A percentile compares a stretch with the other conserved stretches of the same genome.
These are phyloP conservation scores for Rusavskia elegans DNA, from an alignment of 495 filamentous ascomycete genomes.

Conservation along the genomic window DNA sequence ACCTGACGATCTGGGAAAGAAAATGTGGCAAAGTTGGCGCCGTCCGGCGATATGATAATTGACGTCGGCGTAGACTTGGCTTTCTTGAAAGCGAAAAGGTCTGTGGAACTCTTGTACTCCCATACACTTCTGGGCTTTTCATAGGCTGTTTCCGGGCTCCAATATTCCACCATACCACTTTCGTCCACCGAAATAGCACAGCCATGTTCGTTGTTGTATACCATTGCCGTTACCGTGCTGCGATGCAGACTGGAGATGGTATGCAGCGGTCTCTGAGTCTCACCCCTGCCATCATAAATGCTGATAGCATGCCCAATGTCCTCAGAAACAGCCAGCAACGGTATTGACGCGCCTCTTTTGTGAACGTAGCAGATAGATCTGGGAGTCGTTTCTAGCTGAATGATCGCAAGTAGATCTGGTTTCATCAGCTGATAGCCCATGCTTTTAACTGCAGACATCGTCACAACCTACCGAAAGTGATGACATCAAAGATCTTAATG, in stretches of 20 bases:
- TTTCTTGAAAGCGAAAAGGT: slow-evolving; percentile 94
- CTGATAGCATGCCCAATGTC: slow-evolving; percentile 52
- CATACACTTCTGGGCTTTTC: slow-evolving; percentile 91
- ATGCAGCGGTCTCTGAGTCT: slow-evolving; percentile 57
- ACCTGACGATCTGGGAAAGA: slow-evolving; percentile 90
- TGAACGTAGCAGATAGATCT: slow-evolving; percentile 88
- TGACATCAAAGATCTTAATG: slow-evolving; percentile 90
- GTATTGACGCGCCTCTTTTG: slow-evolving; percentile 68
- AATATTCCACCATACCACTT: slow-evolving; percentile 93
- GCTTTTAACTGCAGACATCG: too few relatives aligned
- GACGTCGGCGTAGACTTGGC: slow-evolving; percentile 72
- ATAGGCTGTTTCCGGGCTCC: slow-evolving; percentile 62
- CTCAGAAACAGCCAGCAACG: slow-evolving; percentile 80
- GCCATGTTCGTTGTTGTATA: slow-evolving; percentile 77
- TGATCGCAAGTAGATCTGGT: slow-evolving; percentile 63
- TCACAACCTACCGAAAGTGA: slow-evolving; percentile 55
- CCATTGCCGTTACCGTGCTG: slow-evolving; percentile 63
- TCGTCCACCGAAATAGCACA: slow-evolving; percentile 84
- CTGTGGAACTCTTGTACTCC: slow-evolving; percentile 78
- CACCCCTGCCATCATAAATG: slow-evolving; percentile 82
- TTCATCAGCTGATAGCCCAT: slow-evolving; percentile 1
- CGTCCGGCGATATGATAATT: slow-evolving; percentile 74
- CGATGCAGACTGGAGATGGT: slow-evolving; percentile 61
- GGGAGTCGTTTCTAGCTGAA: slow-evolving; percentile 57
- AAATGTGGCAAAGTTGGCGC: slow-evolving; percentile 71